Evolutionary conservation across 1,284 basidiomycete genomes (phyloP).

Genomic region (Cronartium quercuum): DNA sequence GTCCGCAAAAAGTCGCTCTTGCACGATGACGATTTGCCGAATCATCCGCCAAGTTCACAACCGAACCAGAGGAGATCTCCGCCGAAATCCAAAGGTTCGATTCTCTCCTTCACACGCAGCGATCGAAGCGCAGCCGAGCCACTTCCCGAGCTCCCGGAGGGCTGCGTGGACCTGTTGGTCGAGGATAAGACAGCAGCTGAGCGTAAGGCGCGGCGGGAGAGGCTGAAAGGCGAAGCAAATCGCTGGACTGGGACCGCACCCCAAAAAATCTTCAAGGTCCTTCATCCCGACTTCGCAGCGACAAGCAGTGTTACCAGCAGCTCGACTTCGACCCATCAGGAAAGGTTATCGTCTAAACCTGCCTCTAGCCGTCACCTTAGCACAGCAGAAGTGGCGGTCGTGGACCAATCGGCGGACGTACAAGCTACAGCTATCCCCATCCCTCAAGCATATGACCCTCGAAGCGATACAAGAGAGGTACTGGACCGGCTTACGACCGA

Average conservation of each 20-base stretch:
- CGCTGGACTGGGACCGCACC: constrained; percentile 20
- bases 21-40: background rate
- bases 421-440: background rate
- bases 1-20: constrained; percentile 1
- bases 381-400: background rate
- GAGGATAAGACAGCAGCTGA: constrained; percentile 20
- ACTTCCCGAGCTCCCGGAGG: constrained; percentile 7
- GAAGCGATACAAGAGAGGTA: background rate
- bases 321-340: background rate
- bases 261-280: constrained; percentile 26
- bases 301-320: background rate
- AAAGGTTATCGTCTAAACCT: background rate
- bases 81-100: background rate
- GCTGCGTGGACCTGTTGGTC: constrained; percentile 21
- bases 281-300: constrained; percentile 7
- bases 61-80: background rate
- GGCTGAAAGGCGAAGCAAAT: constrained; percentile 36
- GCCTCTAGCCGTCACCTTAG: background rate
- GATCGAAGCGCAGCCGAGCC: background rate
- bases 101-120: background rate
- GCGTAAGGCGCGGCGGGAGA: background rate
- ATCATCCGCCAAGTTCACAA: background rate
- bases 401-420: constrained; percentile 7
- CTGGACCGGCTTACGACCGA: too few relatives aligned
- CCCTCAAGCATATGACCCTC: background rate